Evolutionary conservation across 1,284 basidiomycete species (phyloP), one percentile per base, ranked within the genome.

Genomic region (Naganishia liquefaciens): DNA sequence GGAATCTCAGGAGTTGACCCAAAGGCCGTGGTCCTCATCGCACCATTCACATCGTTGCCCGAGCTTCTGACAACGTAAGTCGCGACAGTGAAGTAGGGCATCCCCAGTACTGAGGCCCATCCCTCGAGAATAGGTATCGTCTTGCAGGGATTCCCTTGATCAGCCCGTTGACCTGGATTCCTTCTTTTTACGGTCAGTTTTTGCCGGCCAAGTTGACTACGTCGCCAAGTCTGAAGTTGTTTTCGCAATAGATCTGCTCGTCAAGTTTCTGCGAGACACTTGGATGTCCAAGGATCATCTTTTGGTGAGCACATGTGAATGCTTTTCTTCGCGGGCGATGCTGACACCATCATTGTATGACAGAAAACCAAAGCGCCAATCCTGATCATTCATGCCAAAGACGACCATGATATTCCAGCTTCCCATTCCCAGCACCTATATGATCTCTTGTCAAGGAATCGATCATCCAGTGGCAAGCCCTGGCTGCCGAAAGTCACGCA

Each of bases 371-470:
- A 84, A 39, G 84, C 84, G 0, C 84, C 88, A 5, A 83, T 92
- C 6, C 79, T 95, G 15, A 83, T 96, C 67, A 85, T 85, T 0
- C 93, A 96, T 74, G 86, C 92, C 1, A 82, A 85, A 70, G 82
- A 91, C 73, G 93, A 97, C 78, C 83, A 81, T 72, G 87, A 91
- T 44, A 93, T 96, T 61, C 89, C 89, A 0, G 78, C 84, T 71
- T 80, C 83, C 0, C 93, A 97, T 75, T 89, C 90, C 0, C 81
- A 83, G n/a, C 79, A 80, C 0, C 82, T 94, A 19, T 91, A 91
- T 75, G 80, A 88, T 44, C 80, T 84, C 0, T 84, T 93, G 19
- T 60, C 27, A 23, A 62, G 25, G 40, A 54, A 40, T 63, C 64
- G 46, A 53, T 61, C 33, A 23, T 23, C 17, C 25, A 30, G 19